Conservation (phyloP, 2,329 filamentous ascomycete species). For the Thelonectria blattea region DNA sequence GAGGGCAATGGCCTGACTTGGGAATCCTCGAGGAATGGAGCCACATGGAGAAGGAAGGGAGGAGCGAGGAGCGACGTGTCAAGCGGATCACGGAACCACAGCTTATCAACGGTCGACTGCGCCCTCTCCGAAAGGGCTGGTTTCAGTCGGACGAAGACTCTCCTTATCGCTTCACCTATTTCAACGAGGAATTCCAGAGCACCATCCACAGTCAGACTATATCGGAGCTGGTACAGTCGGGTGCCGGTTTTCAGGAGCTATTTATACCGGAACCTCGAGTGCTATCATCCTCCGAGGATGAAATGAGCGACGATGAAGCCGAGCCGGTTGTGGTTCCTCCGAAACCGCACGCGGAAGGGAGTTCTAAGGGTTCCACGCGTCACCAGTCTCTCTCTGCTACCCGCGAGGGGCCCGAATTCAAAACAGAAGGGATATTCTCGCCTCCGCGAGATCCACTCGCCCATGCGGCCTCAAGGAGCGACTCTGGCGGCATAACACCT, state of each 20-base stretch:
- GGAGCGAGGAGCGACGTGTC: slow-evolving; percentile 79
- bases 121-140: slow-evolving; percentile 82
- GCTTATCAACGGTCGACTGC: slow-evolving; percentile 85
- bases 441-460: slow-evolving; percentile 40
- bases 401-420: slow-evolving; percentile 29
- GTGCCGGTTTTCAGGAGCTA: slow-evolving; percentile 81
- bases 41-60: slow-evolving; percentile 81
- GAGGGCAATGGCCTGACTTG: slow-evolving; percentile 85
- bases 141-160: slow-evolving; percentile 86
- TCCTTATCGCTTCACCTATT: slow-evolving; percentile 96
- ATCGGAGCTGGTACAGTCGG: slow-evolving; percentile 87
- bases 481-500: slow-evolving; percentile 58
- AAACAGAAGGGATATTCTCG: slow-evolving; percentile 36
- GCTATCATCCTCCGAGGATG: slow-evolving; percentile 74
- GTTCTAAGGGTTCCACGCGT: slow-evolving; percentile 53
- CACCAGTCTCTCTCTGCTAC: slow-evolving; percentile 51
- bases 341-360: slow-evolving; percentile 43
- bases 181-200: slow-evolving; percentile 95
- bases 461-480: slow-evolving; percentile 40
- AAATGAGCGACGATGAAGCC: slow-evolving; percentile 69
- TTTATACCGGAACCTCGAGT: slow-evolving; percentile 87
- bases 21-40: slow-evolving; percentile 88
- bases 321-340: slow-evolving; percentile 37
- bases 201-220: slow-evolving; percentile 97
- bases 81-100: slow-evolving; percentile 95